Evolutionary conservation across 2,329 filamentous ascomycete genomes (phyloP).

Genomic region (Ramularia collo-cygni): DNA sequence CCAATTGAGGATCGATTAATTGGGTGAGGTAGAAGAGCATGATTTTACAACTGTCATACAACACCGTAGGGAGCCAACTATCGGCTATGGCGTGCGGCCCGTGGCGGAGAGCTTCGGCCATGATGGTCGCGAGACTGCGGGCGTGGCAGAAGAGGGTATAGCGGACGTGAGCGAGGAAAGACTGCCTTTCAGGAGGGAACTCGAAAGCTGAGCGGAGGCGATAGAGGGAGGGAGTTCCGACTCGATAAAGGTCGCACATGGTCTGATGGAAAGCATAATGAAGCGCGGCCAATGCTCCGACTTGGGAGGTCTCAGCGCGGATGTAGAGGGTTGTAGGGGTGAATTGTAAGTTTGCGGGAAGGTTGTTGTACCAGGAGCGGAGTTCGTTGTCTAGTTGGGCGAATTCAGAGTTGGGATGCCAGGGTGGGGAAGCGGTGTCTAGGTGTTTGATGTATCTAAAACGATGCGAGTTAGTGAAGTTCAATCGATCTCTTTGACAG

Average conservation of each 20-base stretch:
- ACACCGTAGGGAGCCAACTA: slow-evolving; percentile 19
- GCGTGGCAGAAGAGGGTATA: slow-evolving; percentile 19
- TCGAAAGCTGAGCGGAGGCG: slow-evolving; percentile 17
- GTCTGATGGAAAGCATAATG: slow-evolving; percentile 22
- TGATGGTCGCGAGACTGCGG: slow-evolving; percentile 18
- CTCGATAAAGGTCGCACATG: slow-evolving; percentile 21
- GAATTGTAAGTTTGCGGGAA: slow-evolving; percentile 21
- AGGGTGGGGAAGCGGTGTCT: slow-evolving; percentile 17
- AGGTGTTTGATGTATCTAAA: slow-evolving; percentile 23
- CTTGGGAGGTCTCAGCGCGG: slow-evolving; percentile 20
- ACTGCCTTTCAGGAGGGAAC: slow-evolving; percentile 17
- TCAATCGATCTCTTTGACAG: no score
- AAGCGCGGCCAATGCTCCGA: slow-evolving; percentile 18
- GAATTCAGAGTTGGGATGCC: slow-evolving; percentile 20
- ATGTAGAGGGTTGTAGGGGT: slow-evolving; percentile 21
- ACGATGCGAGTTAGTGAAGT: no score
- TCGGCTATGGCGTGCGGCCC: slow-evolving; percentile 21
- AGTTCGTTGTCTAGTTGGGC: slow-evolving; percentile 18
- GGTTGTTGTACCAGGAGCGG: slow-evolving; percentile 19
- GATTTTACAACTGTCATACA: slow-evolving; percentile 22
- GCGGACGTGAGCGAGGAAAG: slow-evolving; percentile 18
- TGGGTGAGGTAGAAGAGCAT: slow-evolving; percentile 22
- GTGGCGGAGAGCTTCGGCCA: slow-evolving; percentile 20
- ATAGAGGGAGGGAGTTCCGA: slow-evolving; percentile 17
- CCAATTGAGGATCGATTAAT: slow-evolving; percentile 16